Evolutionary conservation across 2,329 filamentous ascomycete genomes (phyloP).

Genomic region (Talaromyces marneffei): DNA sequence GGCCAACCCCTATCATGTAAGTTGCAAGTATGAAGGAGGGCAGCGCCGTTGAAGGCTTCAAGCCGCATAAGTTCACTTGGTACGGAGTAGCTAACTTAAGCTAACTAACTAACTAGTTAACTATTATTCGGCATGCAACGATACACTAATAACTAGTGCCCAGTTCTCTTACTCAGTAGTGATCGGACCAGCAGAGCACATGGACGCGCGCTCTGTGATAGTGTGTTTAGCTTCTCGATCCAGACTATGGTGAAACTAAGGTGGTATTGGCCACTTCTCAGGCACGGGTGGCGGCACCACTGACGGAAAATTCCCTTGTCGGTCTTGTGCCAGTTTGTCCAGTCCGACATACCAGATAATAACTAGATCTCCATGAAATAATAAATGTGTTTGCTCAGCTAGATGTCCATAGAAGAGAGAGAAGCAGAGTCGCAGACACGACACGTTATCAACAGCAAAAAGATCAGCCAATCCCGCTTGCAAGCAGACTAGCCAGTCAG

Average conservation of each 20-base stretch:
- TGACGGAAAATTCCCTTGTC: not conserved
- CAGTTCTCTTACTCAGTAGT: too few relatives aligned
- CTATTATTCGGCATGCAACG: not conserved
- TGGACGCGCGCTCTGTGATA: not conserved
- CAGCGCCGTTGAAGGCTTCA: not conserved
- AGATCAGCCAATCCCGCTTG: slow-evolving; percentile 3
- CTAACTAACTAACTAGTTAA: too few relatives aligned
- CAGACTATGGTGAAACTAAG: not conserved
- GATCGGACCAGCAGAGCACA: not conserved
- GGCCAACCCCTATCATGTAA: not conserved
- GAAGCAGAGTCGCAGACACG: not conserved
- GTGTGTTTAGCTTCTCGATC: not conserved
- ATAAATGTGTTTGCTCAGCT: too few relatives aligned
- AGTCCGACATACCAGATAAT: not conserved
- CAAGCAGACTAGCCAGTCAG: slow-evolving; percentile 1
- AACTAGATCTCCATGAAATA: not conserved
- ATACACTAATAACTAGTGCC: not conserved
- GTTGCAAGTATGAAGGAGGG: not conserved
- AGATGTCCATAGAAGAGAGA: not conserved
- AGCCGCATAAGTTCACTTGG: not conserved
- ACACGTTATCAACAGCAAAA: not conserved
- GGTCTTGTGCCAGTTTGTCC: not conserved
- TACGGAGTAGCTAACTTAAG: not conserved
- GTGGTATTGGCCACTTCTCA: slow-evolving; percentile 8
- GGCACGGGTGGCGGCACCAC: slow-evolving; percentile 1